Base-by-base conservation (phyloP, 2,329 filamentous ascomycete genomes). In the Penicillium occitanis region DNA sequence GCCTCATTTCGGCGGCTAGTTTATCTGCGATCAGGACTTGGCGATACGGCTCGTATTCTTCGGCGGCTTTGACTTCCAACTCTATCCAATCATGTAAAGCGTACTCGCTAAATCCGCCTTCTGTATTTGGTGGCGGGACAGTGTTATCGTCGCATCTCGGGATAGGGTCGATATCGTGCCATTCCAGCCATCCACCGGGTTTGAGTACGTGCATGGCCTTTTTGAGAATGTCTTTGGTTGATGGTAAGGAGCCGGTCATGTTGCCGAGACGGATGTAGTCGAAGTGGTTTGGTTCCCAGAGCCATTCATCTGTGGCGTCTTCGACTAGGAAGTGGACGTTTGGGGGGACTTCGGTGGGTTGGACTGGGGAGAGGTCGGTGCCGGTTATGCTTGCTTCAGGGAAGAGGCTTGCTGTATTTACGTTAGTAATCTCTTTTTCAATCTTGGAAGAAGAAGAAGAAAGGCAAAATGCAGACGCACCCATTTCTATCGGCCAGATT, bases 261-360 rank as follows among this genome's bases (percentile, higher is more conserved):
- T 86, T 79, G 53, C 85, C 82, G 1, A 85, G 82, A 74, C 89
- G 87, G 66, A 90, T 82, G 67, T 85, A 84, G 74, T 89, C 87
- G 70, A 88, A 82, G 69, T 81, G 71, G 64, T 81, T 70, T 0
- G 78, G 71, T 5, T 81, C 78, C 77, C 86, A 73, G 77, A 85
- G 78, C 86, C 87, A 88, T 64, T 90, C 84, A 72, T 88, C 86
- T 3, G 84, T 82, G 73, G 83, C 83, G 71, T 93, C 90, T 72
- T 92, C 90, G 55, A 93, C 84, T 67, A 87, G 87, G 70, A 93
- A 93, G 68, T 87, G 86, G 14, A 92, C 88, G 68, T 93, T 93
- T 19, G 86, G 84, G 0, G 91, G 90, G 0, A 92, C 88, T 58
- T 85, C 81, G 4, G 79, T 79, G 2, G 88, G 88, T 72, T 91